These are phyloP conservation scores for Solanum stenotomum DNA, from an alignment of 257 asterid genomes.

Conservation along the genomic window DNA sequence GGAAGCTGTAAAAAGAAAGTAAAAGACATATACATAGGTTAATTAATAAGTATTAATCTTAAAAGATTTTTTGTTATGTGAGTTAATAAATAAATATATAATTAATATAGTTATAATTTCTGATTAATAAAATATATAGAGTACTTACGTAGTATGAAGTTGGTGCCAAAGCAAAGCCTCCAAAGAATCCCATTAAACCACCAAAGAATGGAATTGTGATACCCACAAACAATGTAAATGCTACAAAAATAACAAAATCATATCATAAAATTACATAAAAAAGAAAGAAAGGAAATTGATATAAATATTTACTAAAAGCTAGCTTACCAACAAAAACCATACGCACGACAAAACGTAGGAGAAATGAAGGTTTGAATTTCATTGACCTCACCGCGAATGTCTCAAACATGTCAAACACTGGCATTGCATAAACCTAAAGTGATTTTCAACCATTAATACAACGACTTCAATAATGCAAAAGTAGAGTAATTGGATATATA, in stretches of 20 bases:
- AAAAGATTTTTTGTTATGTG: neutral
- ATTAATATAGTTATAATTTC: neutral
- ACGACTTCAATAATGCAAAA: too few species aligned
- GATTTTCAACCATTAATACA: neutral
- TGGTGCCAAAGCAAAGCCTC: constrained; percentile 54
- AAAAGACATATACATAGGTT: neutral
- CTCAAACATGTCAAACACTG: neutral
- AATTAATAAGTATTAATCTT: neutral
- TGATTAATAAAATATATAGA: neutral
- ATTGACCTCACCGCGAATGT: neutral
- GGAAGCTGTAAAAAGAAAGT: constrained; percentile 18
- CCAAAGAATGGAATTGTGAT: constrained; percentile 54
- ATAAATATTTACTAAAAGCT: neutral
- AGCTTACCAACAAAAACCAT: constrained; percentile 28
- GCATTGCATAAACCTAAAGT: neutral
- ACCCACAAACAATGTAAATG: constrained; percentile 35
- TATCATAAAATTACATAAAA: neutral
- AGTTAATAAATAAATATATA: too few species aligned
- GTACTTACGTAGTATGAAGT: constrained; percentile 34
- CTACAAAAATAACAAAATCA: constrained; percentile 6
- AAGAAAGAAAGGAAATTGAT: neutral
- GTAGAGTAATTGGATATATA: too few species aligned
- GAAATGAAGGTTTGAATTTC: neutral
- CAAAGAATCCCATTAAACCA: constrained; percentile 49
- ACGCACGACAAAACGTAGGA: constrained; percentile 38